Evolutionary conservation across 164 flowering plant genomes (phyloP).

Genomic region (Vitis rotundifolia): DNA sequence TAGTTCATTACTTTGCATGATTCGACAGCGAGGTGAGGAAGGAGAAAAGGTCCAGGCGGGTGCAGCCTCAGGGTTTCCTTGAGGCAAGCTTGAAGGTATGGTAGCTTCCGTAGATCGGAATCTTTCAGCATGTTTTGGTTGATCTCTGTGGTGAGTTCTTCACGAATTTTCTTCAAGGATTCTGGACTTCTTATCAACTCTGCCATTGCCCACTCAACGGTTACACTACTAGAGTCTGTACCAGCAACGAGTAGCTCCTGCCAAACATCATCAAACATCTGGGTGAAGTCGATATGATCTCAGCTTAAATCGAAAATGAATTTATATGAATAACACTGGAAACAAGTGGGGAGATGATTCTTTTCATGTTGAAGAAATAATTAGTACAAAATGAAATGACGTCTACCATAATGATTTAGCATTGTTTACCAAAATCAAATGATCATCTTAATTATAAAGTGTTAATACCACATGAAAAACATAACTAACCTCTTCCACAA

Average conservation of each 20-base stretch:
- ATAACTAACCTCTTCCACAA: no score
- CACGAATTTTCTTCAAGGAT: no score
- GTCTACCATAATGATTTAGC: no score
- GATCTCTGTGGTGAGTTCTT: not conserved
- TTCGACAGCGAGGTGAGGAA: slow-evolving; percentile 16
- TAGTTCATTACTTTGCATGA: slow-evolving; percentile 20
- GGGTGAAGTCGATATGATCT: not conserved
- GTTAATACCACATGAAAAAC: no score
- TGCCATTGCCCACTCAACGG: slow-evolving; percentile 33
- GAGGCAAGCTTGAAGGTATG: slow-evolving; percentile 24
- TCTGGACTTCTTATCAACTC: no score
- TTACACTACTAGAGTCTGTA: slow-evolving; percentile 22
- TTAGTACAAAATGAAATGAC: not conserved
- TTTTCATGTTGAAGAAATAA: not conserved
- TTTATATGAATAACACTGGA: no score
- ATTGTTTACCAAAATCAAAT: no score
- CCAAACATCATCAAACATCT: not conserved
- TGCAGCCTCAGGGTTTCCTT: slow-evolving; percentile 31
- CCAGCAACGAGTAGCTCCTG: slow-evolving; percentile 31
- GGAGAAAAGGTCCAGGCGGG: slow-evolving; percentile 29
- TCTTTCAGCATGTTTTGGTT: not conserved
- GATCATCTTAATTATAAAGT: no score
- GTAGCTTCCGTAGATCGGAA: slow-evolving; percentile 8
- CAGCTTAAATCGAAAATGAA: not conserved
- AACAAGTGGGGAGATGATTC: not conserved